Evolutionary conservation across 2,329 filamentous ascomycete genomes (phyloP), one percentile per base, ranked within the genome.

Genomic region (Tolypocladium album): DNA sequence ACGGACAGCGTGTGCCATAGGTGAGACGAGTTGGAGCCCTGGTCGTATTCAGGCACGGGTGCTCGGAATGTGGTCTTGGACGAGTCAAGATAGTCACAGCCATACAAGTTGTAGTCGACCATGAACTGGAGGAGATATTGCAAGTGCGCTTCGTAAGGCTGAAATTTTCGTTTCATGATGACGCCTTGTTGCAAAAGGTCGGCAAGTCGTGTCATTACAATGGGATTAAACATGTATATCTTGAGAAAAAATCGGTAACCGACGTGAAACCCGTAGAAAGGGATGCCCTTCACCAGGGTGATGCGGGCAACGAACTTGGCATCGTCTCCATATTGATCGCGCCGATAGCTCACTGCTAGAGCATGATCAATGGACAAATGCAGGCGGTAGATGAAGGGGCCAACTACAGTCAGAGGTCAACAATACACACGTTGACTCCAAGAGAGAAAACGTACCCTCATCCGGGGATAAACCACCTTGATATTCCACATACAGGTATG

Each of bases 61-160:
- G 79, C 79, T 59, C 94, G 85, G 69, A 96, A 97, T 36, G 76
- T 80, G 1, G 87, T 84, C 63, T 85, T 89, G 12, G 78, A 78
- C 57, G 86, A 88, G 61, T 93, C 84, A 64, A 97, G 85, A 67
- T 93, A 95, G 60, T 86, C 88, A 70, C 94, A 99, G 8, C 95
- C 95, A 71, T 96, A 97, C 65, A 99, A 78, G 70, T 97, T 99
- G 78, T 95, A 99, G 72, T 99, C 95, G 64, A 88, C 89, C 94
- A 99, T 97, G 84, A 95, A 99, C 74, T 99, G 95, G 12, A 94
- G 80, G 11, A 97, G 76, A 71, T 92, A 97, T 69, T 96, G 91
- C 63, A 97, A 74, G 71, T 99, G 95, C 22, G 90, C 92, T 74
- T 99, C 94, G 69, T 94, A 96, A 0, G 94, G 93, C 69, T 97